phyloP scores from a whole-genome alignment of 1,284 basidiomycete species.

The Ceratobasidium theobromae region DNA sequence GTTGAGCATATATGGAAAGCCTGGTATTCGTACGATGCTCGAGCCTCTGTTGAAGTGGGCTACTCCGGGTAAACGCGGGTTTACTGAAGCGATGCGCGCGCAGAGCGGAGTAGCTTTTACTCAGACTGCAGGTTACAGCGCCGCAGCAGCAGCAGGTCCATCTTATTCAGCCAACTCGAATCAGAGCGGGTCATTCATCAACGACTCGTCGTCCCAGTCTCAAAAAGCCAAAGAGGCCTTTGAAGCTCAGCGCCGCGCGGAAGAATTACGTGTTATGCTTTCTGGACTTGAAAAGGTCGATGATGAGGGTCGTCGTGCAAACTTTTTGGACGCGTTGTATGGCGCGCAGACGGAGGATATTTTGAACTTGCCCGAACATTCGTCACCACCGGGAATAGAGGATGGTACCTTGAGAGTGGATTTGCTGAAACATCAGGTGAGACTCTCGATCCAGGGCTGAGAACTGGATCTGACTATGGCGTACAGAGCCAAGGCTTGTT shows the following conservation, averaged over 20 bases:
- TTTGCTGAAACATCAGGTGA: constrained; percentile 76
- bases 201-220: constrained; percentile 33
- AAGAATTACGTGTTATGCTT: constrained; percentile 65
- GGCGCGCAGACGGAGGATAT: constrained; percentile 58
- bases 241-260: constrained; percentile 49
- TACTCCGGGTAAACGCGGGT: constrained; percentile 61
- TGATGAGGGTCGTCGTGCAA: constrained; percentile 69
- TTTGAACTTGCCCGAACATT: constrained; percentile 62
- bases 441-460: constrained; percentile 35
- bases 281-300: constrained; percentile 71
- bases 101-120: constrained; percentile 20
- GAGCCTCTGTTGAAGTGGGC: constrained; percentile 74
- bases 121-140: constrained; percentile 30
- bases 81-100: constrained; percentile 41
- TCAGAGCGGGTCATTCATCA: constrained; percentile 34
- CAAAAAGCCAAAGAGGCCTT: constrained; percentile 52
- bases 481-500: constrained; percentile 67
- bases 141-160: constrained; percentile 27
- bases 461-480: constrained; percentile 10
- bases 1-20: constrained; percentile 68
- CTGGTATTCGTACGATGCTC: constrained; percentile 54
- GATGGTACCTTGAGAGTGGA: constrained; percentile 68
- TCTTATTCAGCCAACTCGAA: constrained; percentile 31
- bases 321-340: constrained; percentile 67
- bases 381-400: constrained; percentile 64